Base-by-base conservation (phyloP, 768 basidiomycete genomes). In the Mycena latifolia region DNA sequence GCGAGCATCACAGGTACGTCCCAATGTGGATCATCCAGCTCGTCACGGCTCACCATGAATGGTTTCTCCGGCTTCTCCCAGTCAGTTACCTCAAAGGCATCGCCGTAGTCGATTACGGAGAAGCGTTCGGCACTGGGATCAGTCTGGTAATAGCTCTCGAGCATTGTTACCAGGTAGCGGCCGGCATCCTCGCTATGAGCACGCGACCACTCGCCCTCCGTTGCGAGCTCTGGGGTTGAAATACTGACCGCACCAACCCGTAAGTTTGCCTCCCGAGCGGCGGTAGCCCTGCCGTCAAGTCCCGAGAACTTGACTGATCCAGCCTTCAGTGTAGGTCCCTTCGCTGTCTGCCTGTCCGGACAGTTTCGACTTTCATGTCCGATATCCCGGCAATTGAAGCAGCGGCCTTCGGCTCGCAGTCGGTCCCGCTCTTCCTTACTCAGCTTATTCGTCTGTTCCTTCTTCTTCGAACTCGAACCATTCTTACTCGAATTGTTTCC, bases 351-450 rank as follows among this genome's bases (percentile, higher is more conserved):
- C 3, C 37, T 10, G 9, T 33, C 39, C 1, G 69, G 67, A 28
- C 73, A 74, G 25, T 74, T 66, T 14, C 61, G 35, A 15, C 59
- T 60, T 0, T 67, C 46, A 48, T 75, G 73, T 0, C 74, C 74
- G 0, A 63, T 15, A 11, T 74, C 66, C 25, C 69, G 65, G 51
- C 73, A 75, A 9, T 41, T 47, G 39, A 71, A 74, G 55, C 74
- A 75, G 3, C 65, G 35, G 0, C 69, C 67, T 48, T 72, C 72
- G 0, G 69, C 69, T 4, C 65, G 24, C 0, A 71, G 22, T 0
- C 58, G n/a, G 5, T 71, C 65, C 1, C 57, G 33, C 47, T 71
- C 67, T 28, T 71, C 67, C 20, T 37, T 8, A 17, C 62, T 35
- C 41, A 59, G 51, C 22, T 48, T 41, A 25, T 61, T 31, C 25